A percentile compares a stretch with the other conserved stretches of the same genome.
These are phyloP conservation scores for Silene conica DNA, from an alignment of 148 eudicot genomes.

Conservation along the genomic window DNA sequence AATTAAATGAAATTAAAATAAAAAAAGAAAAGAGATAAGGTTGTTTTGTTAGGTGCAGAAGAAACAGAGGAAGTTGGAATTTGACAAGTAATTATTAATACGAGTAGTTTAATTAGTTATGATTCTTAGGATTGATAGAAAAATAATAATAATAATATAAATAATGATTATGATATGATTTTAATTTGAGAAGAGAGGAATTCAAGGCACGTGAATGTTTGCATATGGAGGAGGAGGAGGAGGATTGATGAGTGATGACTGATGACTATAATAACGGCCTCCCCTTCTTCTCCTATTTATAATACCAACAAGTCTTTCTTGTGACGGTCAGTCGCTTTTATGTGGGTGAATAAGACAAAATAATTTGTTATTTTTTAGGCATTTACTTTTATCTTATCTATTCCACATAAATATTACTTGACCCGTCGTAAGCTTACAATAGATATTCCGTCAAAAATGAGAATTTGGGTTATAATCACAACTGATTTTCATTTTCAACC, in stretches of 20 bases:
- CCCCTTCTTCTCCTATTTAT: conserved; percentile 20
- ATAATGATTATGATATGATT: background rate
- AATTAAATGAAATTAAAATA: background rate
- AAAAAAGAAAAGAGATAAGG: background rate
- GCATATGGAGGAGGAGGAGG: conserved; percentile 4
- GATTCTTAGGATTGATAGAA: background rate
- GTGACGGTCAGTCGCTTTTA: too few relatives aligned
- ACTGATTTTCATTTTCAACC: conserved; percentile 8
- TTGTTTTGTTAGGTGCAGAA: conserved; percentile 14
- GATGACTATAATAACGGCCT: background rate
- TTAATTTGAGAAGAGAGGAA: background rate
- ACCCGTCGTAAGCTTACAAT: too few relatives aligned
- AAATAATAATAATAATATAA: background rate
- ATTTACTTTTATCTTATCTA: too few relatives aligned
- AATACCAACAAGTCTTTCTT: too few relatives aligned
- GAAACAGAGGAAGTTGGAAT: conserved; percentile 10
- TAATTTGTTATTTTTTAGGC: too few relatives aligned
- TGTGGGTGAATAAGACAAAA: too few relatives aligned
- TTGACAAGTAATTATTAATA: background rate
- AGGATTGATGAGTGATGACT: too few relatives aligned
- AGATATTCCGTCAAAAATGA: too few relatives aligned
- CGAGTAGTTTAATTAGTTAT: background rate
- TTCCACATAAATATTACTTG: too few relatives aligned
- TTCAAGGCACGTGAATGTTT: conserved; percentile 21
- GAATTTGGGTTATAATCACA: too few relatives aligned